Percentiles rank a stretch among this genome's conserved stretches.
phyloP scores from a whole-genome alignment of 75 land plant genomes.

The Cryptomeria japonica region DNA sequence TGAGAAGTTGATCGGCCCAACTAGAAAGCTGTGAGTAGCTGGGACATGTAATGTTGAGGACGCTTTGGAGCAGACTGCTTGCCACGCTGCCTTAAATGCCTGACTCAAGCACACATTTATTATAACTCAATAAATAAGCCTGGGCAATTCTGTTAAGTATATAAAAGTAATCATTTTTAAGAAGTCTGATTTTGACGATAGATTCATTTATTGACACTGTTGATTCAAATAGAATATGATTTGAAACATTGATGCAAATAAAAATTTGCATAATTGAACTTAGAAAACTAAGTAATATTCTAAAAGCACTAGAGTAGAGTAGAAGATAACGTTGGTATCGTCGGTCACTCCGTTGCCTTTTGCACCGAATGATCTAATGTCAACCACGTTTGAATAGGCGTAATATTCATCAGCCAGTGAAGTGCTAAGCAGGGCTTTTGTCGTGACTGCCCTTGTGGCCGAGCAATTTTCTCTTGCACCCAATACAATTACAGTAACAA shows the following conservation, averaged over 20 bases:
- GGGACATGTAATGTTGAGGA: slow-evolving; percentile 47
- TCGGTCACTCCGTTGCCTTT: slow-evolving; percentile 56
- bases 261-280: no score
- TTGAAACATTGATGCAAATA: no score
- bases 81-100: slow-evolving; percentile 75
- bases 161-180: no score
- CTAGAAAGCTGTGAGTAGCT: slow-evolving; percentile 45
- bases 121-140: no score
- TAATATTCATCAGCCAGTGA: neutral
- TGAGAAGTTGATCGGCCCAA: slow-evolving; percentile 54
- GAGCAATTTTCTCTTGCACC: neutral
- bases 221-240: no score
- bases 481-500: neutral
- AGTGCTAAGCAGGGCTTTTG: no score
- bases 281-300: no score
- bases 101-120: neutral
- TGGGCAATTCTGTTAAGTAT: no score
- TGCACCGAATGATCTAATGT: slow-evolving; percentile 57
- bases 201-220: no score
- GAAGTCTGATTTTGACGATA: no score
- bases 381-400: neutral
- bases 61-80: slow-evolving; percentile 45
- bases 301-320: no score
- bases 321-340: slow-evolving; percentile 42
- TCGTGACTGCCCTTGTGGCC: neutral